These are phyloP conservation scores for Sesbania bispinosa DNA, from an alignment of 306 rosid genomes.

Conservation along the genomic window DNA sequence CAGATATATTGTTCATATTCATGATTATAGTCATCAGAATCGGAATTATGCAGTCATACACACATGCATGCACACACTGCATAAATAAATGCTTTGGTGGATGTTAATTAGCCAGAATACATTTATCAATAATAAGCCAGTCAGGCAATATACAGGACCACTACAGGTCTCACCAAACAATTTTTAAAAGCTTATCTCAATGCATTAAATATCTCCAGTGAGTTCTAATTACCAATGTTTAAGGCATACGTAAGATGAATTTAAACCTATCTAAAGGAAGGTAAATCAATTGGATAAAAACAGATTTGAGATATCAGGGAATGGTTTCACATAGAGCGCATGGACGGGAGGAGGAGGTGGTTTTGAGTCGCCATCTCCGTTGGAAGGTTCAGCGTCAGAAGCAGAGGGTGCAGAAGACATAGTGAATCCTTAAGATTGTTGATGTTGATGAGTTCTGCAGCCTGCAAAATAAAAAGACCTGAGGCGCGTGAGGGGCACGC, in stretches of 20 bases:
- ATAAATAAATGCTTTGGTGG: background rate
- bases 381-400: too few species aligned
- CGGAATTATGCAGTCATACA: background rate
- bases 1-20: background rate
- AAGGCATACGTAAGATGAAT: background rate
- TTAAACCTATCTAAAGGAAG: background rate
- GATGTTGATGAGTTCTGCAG: too few species aligned
- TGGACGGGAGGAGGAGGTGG: too few species aligned
- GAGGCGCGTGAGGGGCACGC: too few species aligned
- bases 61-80: background rate
- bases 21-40: background rate
- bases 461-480: too few species aligned
- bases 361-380: too few species aligned
- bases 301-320: background rate
- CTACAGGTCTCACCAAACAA: background rate
- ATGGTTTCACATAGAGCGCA: too few species aligned
- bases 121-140: slow-evolving; percentile 9
- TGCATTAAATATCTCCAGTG: background rate
- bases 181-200: background rate
- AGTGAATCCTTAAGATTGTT: too few species aligned
- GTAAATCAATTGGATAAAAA: background rate
- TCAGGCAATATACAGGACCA: slow-evolving; percentile 7
- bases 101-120: background rate
- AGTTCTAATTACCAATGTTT: background rate
- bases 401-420: too few species aligned